Conservation (phyloP, 257 asterid species). For the Solanum rostratum region DNA sequence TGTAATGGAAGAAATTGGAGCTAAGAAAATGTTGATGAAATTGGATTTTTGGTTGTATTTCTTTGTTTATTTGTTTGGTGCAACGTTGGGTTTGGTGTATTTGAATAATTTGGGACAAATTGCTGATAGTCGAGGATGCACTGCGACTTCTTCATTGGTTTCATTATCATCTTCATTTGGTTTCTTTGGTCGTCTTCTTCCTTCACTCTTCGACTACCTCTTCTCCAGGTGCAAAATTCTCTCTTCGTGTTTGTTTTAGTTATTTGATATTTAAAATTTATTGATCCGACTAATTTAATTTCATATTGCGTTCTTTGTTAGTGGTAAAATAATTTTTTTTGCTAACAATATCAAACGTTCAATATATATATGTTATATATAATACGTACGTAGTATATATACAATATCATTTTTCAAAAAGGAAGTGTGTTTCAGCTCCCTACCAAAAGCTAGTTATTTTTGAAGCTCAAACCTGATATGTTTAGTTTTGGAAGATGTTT, state of each 20-base stretch:
- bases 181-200: constrained; percentile 74
- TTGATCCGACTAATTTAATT: background rate
- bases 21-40: constrained; percentile 34
- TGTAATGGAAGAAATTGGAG: constrained; percentile 35
- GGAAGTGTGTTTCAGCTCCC: too few species aligned
- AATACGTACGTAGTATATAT: too few species aligned
- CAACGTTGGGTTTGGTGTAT: constrained; percentile 61
- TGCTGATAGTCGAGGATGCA: constrained; percentile 56
- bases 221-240: constrained; percentile 26
- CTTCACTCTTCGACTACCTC: constrained; percentile 44
- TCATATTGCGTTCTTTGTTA: background rate
- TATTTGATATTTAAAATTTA: background rate
- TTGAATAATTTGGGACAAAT: constrained; percentile 68
- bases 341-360: background rate
- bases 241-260: background rate
- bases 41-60: constrained; percentile 63
- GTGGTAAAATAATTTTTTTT: background rate
- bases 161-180: constrained; percentile 55
- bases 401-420: too few species aligned
- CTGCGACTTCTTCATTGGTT: constrained; percentile 36
- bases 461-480: background rate
- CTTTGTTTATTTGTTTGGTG: constrained; percentile 55
- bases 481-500: background rate
- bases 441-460: background rate
- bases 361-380: background rate